Evolutionary conservation across 2,329 filamentous ascomycete genomes (phyloP).

Genomic region (Penicillium sp.): DNA sequence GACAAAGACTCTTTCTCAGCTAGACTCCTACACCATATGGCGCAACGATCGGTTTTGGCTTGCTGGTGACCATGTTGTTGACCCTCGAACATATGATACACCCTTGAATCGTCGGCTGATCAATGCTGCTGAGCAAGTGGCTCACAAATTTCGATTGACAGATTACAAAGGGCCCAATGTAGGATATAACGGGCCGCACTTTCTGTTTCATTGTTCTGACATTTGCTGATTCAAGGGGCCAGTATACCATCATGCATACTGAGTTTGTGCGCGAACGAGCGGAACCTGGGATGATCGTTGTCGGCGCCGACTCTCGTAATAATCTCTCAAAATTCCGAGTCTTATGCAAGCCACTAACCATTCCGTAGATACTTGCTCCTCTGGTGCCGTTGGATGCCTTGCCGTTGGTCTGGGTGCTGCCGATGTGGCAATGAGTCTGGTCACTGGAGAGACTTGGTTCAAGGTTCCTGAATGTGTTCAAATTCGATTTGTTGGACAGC

Average conservation of each 20-base stretch:
- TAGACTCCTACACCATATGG: slow-evolving; percentile 45
- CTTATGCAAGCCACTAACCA: no score
- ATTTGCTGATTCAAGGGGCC: no score
- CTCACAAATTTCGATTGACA: slow-evolving; percentile 2
- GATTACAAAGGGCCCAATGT: slow-evolving; percentile 2
- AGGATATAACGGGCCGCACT: slow-evolving; percentile 14
- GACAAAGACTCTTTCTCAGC: slow-evolving; percentile 40
- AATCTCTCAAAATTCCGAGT: no score
- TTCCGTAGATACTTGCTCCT: slow-evolving; percentile 49
- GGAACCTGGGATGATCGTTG: slow-evolving; percentile 44
- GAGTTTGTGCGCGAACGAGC: slow-evolving; percentile 47
- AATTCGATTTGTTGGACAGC: slow-evolving; percentile 7
- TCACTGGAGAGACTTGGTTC: slow-evolving; percentile 50
- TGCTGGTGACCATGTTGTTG: slow-evolving; percentile 50
- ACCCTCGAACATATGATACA: slow-evolving; percentile 39
- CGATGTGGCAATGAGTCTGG: slow-evolving; percentile 46
- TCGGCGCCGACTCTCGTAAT: slow-evolving; percentile 48
- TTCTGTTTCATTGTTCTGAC: no score
- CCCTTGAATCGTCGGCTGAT: not conserved
- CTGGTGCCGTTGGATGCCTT: slow-evolving; percentile 42
- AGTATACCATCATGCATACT: slow-evolving; percentile 34
- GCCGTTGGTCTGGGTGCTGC: slow-evolving; percentile 47
- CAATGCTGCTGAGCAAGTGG: not conserved
- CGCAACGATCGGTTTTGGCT: slow-evolving; percentile 53
- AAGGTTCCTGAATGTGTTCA: slow-evolving; percentile 43